A percentile compares a stretch with the other conserved stretches of the same genome.
These are phyloP conservation scores for Prototheca wickerhamii DNA, from an alignment of 163 green algal genomes.

Conservation along the genomic window DNA sequence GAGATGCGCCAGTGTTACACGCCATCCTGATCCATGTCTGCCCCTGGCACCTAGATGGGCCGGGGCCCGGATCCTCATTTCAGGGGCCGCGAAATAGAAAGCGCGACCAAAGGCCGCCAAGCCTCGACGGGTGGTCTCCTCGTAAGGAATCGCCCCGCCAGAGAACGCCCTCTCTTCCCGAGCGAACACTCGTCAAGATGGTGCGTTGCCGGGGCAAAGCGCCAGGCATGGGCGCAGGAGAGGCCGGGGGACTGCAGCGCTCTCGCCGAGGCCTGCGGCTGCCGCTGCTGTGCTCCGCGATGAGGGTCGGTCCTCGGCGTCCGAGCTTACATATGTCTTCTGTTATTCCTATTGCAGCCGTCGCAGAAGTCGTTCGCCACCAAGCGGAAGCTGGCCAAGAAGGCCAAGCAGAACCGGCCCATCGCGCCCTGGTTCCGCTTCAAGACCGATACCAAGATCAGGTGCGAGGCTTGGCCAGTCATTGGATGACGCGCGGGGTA, in stretches of 20 bases:
- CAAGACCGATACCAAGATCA: conserved; percentile 93
- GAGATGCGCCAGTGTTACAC: too few species aligned
- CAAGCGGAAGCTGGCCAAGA: conserved; percentile 92
- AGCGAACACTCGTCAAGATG: neutral
- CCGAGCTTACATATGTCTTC: too few species aligned
- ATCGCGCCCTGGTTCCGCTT: conserved; percentile 84
- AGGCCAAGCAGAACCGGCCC: conserved; percentile 94
- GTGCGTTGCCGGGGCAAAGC: neutral
- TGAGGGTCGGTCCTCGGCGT: too few species aligned
- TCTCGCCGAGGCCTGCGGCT: too few species aligned
- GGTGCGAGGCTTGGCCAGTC: conserved; percentile 33
- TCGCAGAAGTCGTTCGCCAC: conserved; percentile 89
- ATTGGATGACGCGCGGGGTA: neutral
- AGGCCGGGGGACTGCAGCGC: neutral
- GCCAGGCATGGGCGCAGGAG: neutral
- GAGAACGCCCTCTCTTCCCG: neutral
- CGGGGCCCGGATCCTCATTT: too few species aligned
- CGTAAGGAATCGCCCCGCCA: neutral
- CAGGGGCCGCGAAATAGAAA: neutral
- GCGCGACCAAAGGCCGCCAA: neutral
- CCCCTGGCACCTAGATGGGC: too few species aligned
- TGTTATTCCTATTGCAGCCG: too few species aligned
- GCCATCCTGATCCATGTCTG: too few species aligned
- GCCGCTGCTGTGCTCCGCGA: too few species aligned
- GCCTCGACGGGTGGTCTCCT: neutral